Base-by-base conservation (phyloP, 192 early-diverging fungal genomes). In the Coemansia umbellata region DNA sequence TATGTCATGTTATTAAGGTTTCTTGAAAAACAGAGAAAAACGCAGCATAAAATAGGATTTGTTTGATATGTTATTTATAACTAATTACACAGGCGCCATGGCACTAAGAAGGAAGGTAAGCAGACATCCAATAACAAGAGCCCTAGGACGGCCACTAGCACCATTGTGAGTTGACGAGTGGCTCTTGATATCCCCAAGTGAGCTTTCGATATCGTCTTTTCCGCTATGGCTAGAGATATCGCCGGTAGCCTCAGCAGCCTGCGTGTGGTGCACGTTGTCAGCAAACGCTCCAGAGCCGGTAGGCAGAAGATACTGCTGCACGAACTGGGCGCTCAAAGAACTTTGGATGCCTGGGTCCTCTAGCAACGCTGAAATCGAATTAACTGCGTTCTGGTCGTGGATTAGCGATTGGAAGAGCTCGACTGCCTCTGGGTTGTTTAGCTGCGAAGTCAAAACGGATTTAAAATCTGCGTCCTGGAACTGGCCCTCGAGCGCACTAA, bases 321-420 rank as follows among this genome's bases (percentile, higher is more conserved):
- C 72, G 47, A 74, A 74, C 60, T 74, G 72, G 2, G 40, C 49
- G 28, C 72, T 68, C 31, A 74, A 40, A 8, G 72, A 74, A 53
- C 72, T 74, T 30, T 74, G 59, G 37, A 74, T 63, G 18, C n/a
- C 43, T 22, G 72, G 72, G n/a, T 74, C 60, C 0, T 67, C 65
- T 13, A 74, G 60, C 17, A 74, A 43, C 0, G 56, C 52, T 5
- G 72, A 74, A 26, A 74, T 74, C 24, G 72, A 74, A 48, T 50
- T 67, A 31, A 58, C 55, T 11, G 72, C 72, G 5, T 37, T 63
- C 3, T 60, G 49, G 44, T 74, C 72, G 27, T 68, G 72, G 21
- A 74, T 74, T 6, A 74, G 60, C 9, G 72, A 74, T 44, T 74
- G 60, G 64, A 74, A 74, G 60, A 74, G 58, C 27, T 74, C 72